Base-by-base conservation (phyloP, 2,329 filamentous ascomycete genomes). In the Pyrenophora tritici-repentis region DNA sequence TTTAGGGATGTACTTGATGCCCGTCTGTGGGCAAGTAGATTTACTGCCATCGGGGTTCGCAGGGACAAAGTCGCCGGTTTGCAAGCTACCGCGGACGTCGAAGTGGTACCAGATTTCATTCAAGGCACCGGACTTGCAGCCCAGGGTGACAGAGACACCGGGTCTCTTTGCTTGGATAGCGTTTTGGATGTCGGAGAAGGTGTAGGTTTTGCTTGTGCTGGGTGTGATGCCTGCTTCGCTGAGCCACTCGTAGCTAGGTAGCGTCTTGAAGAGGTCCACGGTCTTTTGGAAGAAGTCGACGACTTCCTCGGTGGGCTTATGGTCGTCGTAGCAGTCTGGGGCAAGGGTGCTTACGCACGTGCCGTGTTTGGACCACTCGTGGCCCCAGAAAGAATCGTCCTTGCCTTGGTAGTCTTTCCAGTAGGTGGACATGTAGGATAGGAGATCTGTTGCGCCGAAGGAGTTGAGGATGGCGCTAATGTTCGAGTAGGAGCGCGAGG, bases 291-390 rank as follows among this genome's bases (percentile, higher is more conserved):
- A 90, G 74, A 83, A 91, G 67, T 88, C 86, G 10, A 83, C 80
- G 1, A 86, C 85, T 64, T 90, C 88, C 53, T 87, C 79, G 9
- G 81, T 82, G 0, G 81, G 72, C 47, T 78, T 72, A 63, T 82
- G 81, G 48, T 80, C 74, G 32, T 76, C 75, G 74, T 89, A 90
- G 78, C 87, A 90, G 16, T 74, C 65, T 0, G 86, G 81, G 2
- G 85, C 75, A 38, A 90, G 81, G 0, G 87, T 90, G 66, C 83
- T 86, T 64, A 90, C 84, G 74, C 87, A 90, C 10, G 86, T 89
- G 26, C 88, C 87, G 69, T 90, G 86, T 70, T 88, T 89, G 70
- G 80, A 79, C 82, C 85, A 90, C 67, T 90, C 87, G 72, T 88
- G 85, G 61, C 83, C 79, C 87, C 87, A 90, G 62, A 90, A 83